Conservation (phyloP, 2,329 filamentous ascomycete species). For the Nannizzia gypsea region DNA sequence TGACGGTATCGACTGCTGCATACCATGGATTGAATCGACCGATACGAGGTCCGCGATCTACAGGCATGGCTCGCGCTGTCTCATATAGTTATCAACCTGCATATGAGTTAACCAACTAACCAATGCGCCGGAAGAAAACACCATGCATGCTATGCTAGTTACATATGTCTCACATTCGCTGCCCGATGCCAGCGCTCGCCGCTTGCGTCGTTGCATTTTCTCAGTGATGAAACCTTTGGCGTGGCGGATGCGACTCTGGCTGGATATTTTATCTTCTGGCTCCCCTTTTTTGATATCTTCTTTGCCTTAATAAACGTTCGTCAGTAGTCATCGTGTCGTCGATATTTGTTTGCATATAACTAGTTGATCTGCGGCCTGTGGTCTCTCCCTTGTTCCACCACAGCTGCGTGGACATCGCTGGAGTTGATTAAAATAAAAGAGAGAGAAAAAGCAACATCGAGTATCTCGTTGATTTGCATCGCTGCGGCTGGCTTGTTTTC, state of each 20-base stretch:
- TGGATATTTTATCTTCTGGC: background rate
- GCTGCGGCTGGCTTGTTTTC: too few species aligned
- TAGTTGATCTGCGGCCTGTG: background rate
- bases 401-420: background rate
- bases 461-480: too few species aligned
- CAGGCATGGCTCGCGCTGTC: background rate
- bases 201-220: background rate
- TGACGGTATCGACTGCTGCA: too few species aligned
- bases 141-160: too few species aligned
- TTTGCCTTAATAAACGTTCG: background rate
- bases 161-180: slow-evolving; percentile 2
- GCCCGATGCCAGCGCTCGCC: background rate
- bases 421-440: background rate
- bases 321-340: background rate
- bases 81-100: background rate
- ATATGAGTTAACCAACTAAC: too few species aligned
- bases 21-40: background rate
- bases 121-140: background rate
- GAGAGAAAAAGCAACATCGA: background rate
- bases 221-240: background rate
- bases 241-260: background rate
- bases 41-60: background rate
- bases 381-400: background rate
- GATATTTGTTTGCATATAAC: too few species aligned
- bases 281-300: background rate